phyloP scores from a whole-genome alignment of 805 yeast species.

The Sporopachydermia lactativora region DNA sequence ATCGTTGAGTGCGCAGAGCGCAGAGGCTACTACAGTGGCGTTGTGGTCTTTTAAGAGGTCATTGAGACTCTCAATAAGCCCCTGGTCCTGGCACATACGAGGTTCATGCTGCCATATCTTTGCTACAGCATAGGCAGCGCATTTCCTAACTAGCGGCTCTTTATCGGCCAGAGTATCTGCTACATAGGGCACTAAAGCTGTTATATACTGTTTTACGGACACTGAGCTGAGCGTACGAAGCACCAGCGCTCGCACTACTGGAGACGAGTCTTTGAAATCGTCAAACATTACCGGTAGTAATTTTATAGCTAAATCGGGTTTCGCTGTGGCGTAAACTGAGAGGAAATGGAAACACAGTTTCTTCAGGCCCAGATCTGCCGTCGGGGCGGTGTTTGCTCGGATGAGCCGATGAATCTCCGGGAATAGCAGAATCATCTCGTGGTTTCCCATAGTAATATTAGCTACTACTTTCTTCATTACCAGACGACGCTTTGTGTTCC shows the following conservation, averaged over 20 bases:
- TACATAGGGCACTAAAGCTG: slow-evolving; percentile 28
- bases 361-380: slow-evolving; percentile 53
- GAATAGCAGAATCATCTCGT: slow-evolving; percentile 54
- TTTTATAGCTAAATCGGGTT: slow-evolving; percentile 39
- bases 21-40: slow-evolving; percentile 53
- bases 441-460: slow-evolving; percentile 70
- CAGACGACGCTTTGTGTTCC: slow-evolving; percentile 23
- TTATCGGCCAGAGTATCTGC: slow-evolving; percentile 26
- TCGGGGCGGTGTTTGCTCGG: slow-evolving; percentile 23
- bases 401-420: slow-evolving; percentile 48
- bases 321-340: slow-evolving; percentile 41
- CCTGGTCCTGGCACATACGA: slow-evolving; percentile 26
- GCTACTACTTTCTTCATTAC: slow-evolving; percentile 65
- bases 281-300: slow-evolving; percentile 40
- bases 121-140: slow-evolving; percentile 58
- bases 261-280: slow-evolving; percentile 36
- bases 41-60: slow-evolving; percentile 39
- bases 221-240: slow-evolving; percentile 51
- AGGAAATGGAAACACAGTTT: slow-evolving; percentile 59
- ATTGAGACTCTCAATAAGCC: slow-evolving; percentile 35
- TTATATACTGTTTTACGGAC: slow-evolving; percentile 35
- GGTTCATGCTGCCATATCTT: slow-evolving; percentile 47
- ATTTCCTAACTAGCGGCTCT: slow-evolving; percentile 48
- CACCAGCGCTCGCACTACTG: slow-evolving; percentile 43
- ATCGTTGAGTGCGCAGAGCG: slow-evolving; percentile 51